Conservation (phyloP, 2,329 filamentous ascomycete genomes). For the Apiospora koreana region DNA sequence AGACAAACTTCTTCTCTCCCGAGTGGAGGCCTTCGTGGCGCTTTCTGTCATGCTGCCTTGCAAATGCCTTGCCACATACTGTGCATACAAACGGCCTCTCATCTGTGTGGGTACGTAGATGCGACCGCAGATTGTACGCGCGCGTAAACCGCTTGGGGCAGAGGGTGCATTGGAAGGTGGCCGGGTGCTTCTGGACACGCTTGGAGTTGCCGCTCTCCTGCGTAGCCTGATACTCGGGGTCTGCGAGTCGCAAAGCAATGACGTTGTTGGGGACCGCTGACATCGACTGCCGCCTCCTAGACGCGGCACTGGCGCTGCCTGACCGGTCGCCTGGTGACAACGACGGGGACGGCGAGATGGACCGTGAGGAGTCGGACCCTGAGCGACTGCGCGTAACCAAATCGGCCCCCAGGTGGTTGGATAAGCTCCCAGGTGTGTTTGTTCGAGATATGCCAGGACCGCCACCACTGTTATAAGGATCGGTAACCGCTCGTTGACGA, state of each 20-base stretch:
- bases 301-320: conserved; percentile 44
- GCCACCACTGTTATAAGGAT: conserved; percentile 56
- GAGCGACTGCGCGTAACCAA: conserved; percentile 41
- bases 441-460: conserved; percentile 42
- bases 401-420: conserved; percentile 52
- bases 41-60: conserved; percentile 95
- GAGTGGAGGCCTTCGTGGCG: conserved; percentile 94
- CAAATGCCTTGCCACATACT: conserved; percentile 95
- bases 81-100: conserved; percentile 97
- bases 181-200: conserved; percentile 95
- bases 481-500: conserved; percentile 58
- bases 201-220: conserved; percentile 65
- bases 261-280: conserved; percentile 63
- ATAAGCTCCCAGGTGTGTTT: conserved; percentile 43
- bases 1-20: conserved; percentile 98
- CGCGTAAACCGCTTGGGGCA: conserved; percentile 96
- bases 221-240: conserved; percentile 77
- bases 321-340: conserved; percentile 53
- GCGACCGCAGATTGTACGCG: conserved; percentile 94
- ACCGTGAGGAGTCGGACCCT: conserved; percentile 42
- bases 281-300: conserved; percentile 61
- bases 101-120: conserved; percentile 94
- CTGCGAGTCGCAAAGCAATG: conserved; percentile 86
- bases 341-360: conserved; percentile 63
- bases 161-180: conserved; percentile 90